These are phyloP conservation scores for Mycena rosella DNA, from an alignment of 768 basidiomycete species.

Conservation along the genomic window DNA sequence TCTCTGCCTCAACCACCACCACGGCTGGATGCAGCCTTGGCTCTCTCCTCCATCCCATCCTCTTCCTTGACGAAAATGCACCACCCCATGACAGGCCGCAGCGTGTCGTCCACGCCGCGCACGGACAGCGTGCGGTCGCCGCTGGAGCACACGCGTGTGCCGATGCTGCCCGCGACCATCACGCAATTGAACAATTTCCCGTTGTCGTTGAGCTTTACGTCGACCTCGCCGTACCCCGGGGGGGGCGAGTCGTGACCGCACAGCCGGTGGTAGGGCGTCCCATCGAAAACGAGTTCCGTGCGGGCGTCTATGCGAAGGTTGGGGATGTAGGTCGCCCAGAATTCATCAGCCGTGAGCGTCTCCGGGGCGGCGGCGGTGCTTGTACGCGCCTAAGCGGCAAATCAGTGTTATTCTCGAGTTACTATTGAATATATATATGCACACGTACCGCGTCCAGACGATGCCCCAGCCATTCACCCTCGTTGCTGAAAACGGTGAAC, in stretches of 20 bases:
- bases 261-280: constrained; percentile 20
- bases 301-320: no score
- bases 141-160: background rate
- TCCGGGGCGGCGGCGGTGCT: no score
- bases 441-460: background rate
- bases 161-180: constrained; percentile 35
- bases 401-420: no score
- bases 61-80: constrained; percentile 32
- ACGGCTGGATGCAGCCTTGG: no score
- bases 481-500: constrained; percentile 31
- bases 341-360: background rate
- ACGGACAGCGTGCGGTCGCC: constrained; percentile 45
- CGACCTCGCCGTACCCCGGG: constrained; percentile 14
- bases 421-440: no score
- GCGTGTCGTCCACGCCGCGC: constrained; percentile 46
- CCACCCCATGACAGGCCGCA: constrained; percentile 33
- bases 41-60: background rate
- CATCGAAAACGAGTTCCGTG: constrained; percentile 25
- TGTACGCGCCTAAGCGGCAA: no score
- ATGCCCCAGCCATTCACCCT: constrained; percentile 32
- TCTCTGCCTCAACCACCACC: no score
- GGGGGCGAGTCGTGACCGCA: constrained; percentile 19
- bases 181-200: background rate
- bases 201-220: constrained; percentile 1
- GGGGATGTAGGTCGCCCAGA: background rate